Base-by-base conservation (phyloP, 2,329 filamentous ascomycete genomes). In the Xylaria multiplex region DNA sequence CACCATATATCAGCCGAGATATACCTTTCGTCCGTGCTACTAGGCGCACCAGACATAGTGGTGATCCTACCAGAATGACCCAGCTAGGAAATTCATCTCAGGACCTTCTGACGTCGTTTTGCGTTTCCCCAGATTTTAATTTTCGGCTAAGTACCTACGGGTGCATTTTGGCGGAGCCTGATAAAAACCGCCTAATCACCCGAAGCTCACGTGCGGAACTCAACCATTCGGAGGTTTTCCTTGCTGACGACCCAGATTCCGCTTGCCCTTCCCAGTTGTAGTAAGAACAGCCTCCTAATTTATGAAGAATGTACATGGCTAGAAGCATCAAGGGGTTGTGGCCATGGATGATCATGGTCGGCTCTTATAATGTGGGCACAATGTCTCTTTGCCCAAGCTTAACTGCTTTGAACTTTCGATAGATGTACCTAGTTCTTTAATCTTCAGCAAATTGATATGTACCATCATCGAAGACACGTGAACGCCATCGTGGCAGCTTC, bases 81-180 rank as follows among this genome's bases (percentile, higher is more conserved):
- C 3, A 57, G 30, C 40, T 63, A 56, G 59, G 63, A 37, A 66
- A 56, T 63, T 59, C 37, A 59, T 59, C 45, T 59, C 35, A 60
- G 42, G 35, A 60, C 16, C 48, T 22, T 48, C 35, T 57, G 37
- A 32, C 24, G 53, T 62, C 37, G 64, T 40, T 22, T 37, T 67
- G 67, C 67, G 66, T 69, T 63, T 65, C 67, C 64, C 67, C 67
- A 56, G 67, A 57, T 69, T 62, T 62, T 45, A 11, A 19, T 50
- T 62, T 50, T 67, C 67, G 67, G 67, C 67, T 69, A 69, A 69
- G 67, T 69, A 59, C 22, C 62, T 14, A 27, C 30, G 55, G 14
- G 16, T 50, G 35, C 49, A 66, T 40, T 50, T 45, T 40, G 32
- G 43, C 35, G 43, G 52, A 40, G 37, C 60, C 43, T 16, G 49